Percentiles rank a stretch among this genome's conserved stretches.
Conservation (phyloP, 2,329 filamentous ascomycete species). For the Colletotrichum agaves region DNA sequence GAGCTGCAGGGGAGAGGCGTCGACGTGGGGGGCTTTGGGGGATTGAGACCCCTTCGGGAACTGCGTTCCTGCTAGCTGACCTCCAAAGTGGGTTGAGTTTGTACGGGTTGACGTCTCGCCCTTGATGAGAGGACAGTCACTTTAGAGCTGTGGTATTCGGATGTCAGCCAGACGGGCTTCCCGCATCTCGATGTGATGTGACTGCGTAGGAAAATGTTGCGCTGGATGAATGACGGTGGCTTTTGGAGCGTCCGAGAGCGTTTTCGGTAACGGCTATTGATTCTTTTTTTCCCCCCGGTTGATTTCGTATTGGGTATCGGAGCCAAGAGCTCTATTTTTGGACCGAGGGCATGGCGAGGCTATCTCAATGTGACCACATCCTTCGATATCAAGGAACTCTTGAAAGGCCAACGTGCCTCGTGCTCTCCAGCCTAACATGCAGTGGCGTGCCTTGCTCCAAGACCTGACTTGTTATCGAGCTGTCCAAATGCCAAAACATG, state of each 20-base stretch:
- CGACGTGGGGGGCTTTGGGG: constrained; percentile 1
- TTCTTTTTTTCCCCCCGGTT: background rate
- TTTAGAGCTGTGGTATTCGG: constrained; percentile 11
- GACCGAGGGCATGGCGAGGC: background rate
- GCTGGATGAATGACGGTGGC: background rate
- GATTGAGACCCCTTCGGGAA: constrained; percentile 1
- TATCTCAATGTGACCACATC: background rate
- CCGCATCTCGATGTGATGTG: background rate
- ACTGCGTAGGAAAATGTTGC: background rate
- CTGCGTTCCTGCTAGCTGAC: background rate
- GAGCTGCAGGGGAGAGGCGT: constrained; percentile 21
- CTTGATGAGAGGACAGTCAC: background rate
- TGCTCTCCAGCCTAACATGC: background rate
- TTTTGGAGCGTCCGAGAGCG: background rate
- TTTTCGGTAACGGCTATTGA: background rate
- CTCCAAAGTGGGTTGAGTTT: background rate
- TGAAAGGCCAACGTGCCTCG: background rate
- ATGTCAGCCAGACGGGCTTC: background rate
- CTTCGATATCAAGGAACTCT: background rate
- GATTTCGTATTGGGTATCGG: background rate
- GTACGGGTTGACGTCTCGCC: background rate
- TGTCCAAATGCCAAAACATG: background rate
- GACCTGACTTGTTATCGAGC: constrained; percentile 9
- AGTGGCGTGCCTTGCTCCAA: constrained; percentile 18
- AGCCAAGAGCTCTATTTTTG: constrained; percentile 28